Evolutionary conservation across 805 yeast species (phyloP).

Genomic region (Lipomyces mesembrius): DNA sequence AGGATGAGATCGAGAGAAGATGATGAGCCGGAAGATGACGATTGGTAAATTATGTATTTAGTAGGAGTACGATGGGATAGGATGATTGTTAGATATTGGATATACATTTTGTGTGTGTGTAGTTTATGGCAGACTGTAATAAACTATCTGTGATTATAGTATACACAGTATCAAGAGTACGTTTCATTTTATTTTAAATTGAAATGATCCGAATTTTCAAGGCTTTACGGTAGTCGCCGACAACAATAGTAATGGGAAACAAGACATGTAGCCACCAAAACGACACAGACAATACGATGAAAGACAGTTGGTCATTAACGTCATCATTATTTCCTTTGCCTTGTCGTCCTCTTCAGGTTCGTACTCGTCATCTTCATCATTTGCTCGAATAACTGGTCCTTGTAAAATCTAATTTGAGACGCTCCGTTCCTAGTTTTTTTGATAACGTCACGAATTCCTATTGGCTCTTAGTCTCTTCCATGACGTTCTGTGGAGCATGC

Average conservation of each 20-base stretch:
- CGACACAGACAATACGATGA: too few relatives aligned
- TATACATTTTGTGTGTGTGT: not conserved
- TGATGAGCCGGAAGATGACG: slow-evolving; percentile 52
- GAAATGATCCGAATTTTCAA: too few relatives aligned
- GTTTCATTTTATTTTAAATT: too few relatives aligned
- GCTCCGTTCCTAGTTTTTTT: slow-evolving; percentile 2
- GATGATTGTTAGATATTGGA: not conserved
- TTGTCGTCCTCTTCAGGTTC: not conserved
- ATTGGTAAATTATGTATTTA: slow-evolving; percentile 23
- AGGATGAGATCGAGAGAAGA: slow-evolving; percentile 70
- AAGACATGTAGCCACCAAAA: not conserved
- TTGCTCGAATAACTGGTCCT: not conserved
- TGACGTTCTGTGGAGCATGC: not conserved
- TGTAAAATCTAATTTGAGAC: not conserved
- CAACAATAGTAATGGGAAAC: not conserved
- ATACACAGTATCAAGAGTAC: too few relatives aligned
- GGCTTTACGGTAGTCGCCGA: too few relatives aligned
- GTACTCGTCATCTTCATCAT: not conserved
- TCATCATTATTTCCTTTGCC: not conserved
- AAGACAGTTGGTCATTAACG: too few relatives aligned
- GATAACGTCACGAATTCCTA: not conserved
- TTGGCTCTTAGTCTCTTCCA: not conserved
- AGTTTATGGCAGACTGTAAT: not conserved
- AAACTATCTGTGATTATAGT: not conserved
- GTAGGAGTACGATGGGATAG: not conserved